Conservation (phyloP, 306 rosid species). For the Aeschynomene evenia region DNA sequence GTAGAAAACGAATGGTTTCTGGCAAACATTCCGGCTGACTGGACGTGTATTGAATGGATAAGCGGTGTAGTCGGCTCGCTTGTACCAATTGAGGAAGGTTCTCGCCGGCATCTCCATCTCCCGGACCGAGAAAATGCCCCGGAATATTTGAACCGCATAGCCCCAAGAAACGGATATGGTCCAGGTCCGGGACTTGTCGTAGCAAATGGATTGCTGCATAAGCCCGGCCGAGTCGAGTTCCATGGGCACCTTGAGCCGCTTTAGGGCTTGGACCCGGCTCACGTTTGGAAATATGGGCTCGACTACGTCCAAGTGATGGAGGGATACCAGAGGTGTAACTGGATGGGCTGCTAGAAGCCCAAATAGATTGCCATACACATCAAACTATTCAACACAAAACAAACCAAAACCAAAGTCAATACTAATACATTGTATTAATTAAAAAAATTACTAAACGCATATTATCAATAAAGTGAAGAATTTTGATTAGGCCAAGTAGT, state of each 20-base stretch:
- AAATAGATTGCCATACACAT: constrained; percentile 67
- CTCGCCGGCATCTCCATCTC: constrained; percentile 69
- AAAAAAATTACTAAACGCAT: too few species aligned
- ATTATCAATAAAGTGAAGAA: not conserved
- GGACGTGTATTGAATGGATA: constrained; percentile 64
- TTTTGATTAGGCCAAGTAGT: not conserved
- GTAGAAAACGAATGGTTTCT: constrained; percentile 56
- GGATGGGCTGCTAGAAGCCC: constrained; percentile 86
- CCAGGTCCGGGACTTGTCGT: constrained; percentile 58
- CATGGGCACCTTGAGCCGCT: constrained; percentile 47
- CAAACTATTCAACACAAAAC: constrained; percentile 45
- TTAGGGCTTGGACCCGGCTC: constrained; percentile 46
- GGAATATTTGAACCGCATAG: constrained; percentile 65
- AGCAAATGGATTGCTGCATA: constrained; percentile 76
- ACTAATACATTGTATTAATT: not conserved
- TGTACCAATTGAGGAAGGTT: constrained; percentile 69
- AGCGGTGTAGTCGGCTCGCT: constrained; percentile 42
- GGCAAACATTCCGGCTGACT: constrained; percentile 41
- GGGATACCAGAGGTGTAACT: constrained; percentile 57
- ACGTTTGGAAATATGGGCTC: constrained; percentile 69
- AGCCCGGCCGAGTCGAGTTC: constrained; percentile 58
- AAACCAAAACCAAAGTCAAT: constrained; percentile 1
- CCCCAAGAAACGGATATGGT: constrained; percentile 77
- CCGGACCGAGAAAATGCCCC: constrained; percentile 50
- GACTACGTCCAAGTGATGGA: constrained; percentile 73